These are phyloP conservation scores for Phaeolepiota aurea DNA, from an alignment of 768 basidiomycete genomes.

Conservation along the genomic window DNA sequence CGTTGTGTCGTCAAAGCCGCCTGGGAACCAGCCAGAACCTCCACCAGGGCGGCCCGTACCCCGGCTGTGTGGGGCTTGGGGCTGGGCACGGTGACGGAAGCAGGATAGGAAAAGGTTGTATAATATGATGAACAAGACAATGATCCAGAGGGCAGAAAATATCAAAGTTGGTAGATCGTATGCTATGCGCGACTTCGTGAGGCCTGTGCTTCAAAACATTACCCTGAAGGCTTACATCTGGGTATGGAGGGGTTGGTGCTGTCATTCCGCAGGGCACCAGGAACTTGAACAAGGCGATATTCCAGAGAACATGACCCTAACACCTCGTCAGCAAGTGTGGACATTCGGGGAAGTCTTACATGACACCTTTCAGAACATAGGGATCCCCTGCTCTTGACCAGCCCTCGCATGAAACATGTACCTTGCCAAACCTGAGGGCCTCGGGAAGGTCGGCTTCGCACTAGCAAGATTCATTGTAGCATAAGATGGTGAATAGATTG, in stretches of 20 bases:
- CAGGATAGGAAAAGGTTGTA: slow-evolving; percentile 58
- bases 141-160: slow-evolving; percentile 52
- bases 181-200: slow-evolving; percentile 20
- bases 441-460: slow-evolving; percentile 89
- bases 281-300: slow-evolving; percentile 72
- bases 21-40: slow-evolving; percentile 45
- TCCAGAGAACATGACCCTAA: slow-evolving; percentile 83
- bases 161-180: slow-evolving; percentile 37
- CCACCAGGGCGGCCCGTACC: slow-evolving; percentile 25
- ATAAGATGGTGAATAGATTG: slow-evolving; percentile 4
- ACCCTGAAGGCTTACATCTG: slow-evolving; percentile 17
- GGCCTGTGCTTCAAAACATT: background rate
- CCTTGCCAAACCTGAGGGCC: slow-evolving; percentile 71
- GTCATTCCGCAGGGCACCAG: slow-evolving; percentile 30
- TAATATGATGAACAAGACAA: slow-evolving; percentile 39
- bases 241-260: slow-evolving; percentile 19
- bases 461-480: slow-evolving; percentile 24
- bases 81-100: slow-evolving; percentile 19
- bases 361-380: slow-evolving; percentile 73
- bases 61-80: slow-evolving; percentile 21
- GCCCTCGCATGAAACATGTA: slow-evolving; percentile 87
- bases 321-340: background rate
- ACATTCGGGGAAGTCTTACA: background rate
- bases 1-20: slow-evolving; percentile 26
- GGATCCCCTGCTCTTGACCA: slow-evolving; percentile 79